phyloP scores from a whole-genome alignment of 2,329 filamentous ascomycete genomes.

The Diplodia sapinea region DNA sequence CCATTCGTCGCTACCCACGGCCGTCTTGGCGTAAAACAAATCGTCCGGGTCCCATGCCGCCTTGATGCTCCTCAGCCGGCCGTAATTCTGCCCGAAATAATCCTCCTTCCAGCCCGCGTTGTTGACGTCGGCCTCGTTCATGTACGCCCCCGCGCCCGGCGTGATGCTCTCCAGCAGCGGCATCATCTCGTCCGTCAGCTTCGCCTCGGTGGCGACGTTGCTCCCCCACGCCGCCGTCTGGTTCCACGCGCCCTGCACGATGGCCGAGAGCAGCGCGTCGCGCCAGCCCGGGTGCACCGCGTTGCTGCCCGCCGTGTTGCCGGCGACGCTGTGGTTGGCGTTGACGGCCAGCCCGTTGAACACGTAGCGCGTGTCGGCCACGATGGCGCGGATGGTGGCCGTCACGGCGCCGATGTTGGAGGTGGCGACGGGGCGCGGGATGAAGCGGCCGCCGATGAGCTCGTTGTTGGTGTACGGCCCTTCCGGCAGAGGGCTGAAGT shows the following conservation, averaged over 20 bases:
- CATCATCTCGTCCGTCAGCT: no score
- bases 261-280: neutral
- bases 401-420: no score
- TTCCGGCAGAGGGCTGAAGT: neutral
- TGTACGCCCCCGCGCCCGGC: constrained; percentile 33
- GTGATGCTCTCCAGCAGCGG: no score
- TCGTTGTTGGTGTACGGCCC: no score
- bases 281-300: constrained; percentile 35
- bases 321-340: constrained; percentile 33
- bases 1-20: constrained; percentile 39
- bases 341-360: constrained; percentile 32
- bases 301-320: neutral
- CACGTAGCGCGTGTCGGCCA: constrained; percentile 29
- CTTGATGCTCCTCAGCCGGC: constrained; percentile 35
- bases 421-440: no score
- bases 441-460: no score
- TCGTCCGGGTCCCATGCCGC: constrained; percentile 36
- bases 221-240: neutral
- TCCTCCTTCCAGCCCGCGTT: constrained; percentile 38
- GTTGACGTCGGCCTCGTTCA: constrained; percentile 41
- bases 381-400: neutral
- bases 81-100: constrained; percentile 39
- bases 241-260: neutral
- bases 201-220: neutral
- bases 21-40: constrained; percentile 36